Base-by-base conservation (phyloP, 306 rosid species). In the Potentilla sterilis region DNA sequence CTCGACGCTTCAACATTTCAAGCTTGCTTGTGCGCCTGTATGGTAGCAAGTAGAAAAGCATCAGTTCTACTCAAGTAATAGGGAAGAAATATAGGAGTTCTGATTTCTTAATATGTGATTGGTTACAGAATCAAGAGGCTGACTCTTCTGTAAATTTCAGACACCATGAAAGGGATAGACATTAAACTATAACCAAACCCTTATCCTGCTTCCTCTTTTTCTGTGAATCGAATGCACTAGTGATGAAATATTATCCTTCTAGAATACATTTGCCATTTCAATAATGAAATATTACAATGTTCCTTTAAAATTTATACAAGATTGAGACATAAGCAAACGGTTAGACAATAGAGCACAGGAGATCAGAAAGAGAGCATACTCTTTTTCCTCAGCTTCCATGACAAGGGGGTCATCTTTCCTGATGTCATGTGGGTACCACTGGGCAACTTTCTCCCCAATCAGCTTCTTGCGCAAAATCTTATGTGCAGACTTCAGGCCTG, bases 1-100 rank as follows among this genome's bases (percentile, higher is more conserved):
- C 96, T 28, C 98, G 92, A 47, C 97, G 97, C 88, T 88, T 93
- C 90, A 93, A 82, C 96, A 93, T 93, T 87, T 91, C 93, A 68
- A 93, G 97, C 83, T 85, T 93, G 22, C 92, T 84, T 80, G 88
- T 79, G 42, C 97, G 97, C 85, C 98, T 93, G 67, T 42, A 75
- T 47, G 76, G 78, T 63, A 72, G 66, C 78, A 75, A 65, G 44
- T 4, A 59, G 42, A 66, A 21, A 79, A 32, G 61, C 24, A 55
- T 69, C 57, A 83, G 70, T 73, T 48, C 52, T 74, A 38, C 24
- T 22, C 40, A 16, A 55, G 41, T n/a, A 14, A 5, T 15, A 40
- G 8, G 49, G 16, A 14, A 18, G 7, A 38, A 22, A 41, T 14
- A n/a, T 18, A 21, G 75, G 16, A 61, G 41, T 22, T 55, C 7